Evolutionary conservation across 192 early-diverging fungal genomes (phyloP).

Genomic region (Entomortierella parvispora): DNA sequence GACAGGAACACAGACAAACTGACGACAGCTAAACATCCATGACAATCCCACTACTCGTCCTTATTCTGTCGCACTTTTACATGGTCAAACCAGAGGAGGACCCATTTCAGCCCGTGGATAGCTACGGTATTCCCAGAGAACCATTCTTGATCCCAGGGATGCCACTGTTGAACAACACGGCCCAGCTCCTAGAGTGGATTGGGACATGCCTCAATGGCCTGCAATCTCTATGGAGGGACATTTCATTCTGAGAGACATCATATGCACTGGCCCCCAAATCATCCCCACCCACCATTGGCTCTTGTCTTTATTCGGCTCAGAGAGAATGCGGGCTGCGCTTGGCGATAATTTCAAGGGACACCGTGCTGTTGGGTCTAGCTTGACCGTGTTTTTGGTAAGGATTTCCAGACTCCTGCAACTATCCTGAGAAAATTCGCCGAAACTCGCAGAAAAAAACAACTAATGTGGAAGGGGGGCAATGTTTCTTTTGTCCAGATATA

Average conservation of each 20-base stretch:
- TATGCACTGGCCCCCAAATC: background rate
- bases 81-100: constrained; percentile 23
- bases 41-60: constrained; percentile 10
- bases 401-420: too few relatives aligned
- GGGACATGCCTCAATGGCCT: constrained; percentile 14
- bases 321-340: too few relatives aligned
- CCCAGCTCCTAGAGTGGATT: constrained; percentile 37
- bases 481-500: too few relatives aligned
- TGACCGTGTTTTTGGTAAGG: too few relatives aligned
- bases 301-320: background rate
- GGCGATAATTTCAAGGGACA: too few relatives aligned
- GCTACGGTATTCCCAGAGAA: constrained; percentile 16
- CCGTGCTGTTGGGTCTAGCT: too few relatives aligned
- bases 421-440: too few relatives aligned
- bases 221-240: constrained; percentile 12
- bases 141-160: constrained; percentile 30
- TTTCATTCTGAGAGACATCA: constrained; percentile 4
- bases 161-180: constrained; percentile 35
- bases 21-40: background rate
- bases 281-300: background rate
- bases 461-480: too few relatives aligned
- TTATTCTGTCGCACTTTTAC: constrained; percentile 38
- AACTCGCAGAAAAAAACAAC: too few relatives aligned
- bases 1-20: background rate
- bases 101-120: background rate